Evolutionary conservation across 2,329 filamentous ascomycete species (phyloP).

Genomic region (Rhynchosporium secalis): DNA sequence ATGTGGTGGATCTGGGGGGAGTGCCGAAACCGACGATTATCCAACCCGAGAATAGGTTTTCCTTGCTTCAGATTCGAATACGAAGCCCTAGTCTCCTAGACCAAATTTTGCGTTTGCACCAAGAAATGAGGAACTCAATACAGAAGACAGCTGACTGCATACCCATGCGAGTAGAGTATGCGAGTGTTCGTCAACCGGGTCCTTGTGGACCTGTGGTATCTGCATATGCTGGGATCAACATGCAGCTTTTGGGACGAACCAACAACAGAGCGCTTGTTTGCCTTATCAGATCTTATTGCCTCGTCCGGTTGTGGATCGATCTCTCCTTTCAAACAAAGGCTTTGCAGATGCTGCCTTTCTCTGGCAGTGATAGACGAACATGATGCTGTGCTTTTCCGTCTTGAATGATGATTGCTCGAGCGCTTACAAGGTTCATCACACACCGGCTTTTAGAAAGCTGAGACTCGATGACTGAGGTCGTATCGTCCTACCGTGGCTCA

Average conservation of each 20-base stretch:
- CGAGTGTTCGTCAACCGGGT: slow-evolving; percentile 27
- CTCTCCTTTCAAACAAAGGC: neutral
- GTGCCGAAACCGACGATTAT: too few relatives aligned
- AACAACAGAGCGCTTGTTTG: slow-evolving; percentile 24
- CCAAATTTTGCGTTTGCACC: neutral
- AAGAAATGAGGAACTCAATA: neutral
- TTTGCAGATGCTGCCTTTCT: neutral
- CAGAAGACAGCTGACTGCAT: slow-evolving; percentile 31
- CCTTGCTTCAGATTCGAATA: slow-evolving; percentile 8
- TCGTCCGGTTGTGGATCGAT: slow-evolving; percentile 5
- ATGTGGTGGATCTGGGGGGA: too few relatives aligned
- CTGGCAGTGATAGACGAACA: slow-evolving; percentile 2
- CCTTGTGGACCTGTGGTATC: slow-evolving; percentile 26
- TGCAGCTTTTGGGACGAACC: slow-evolving; percentile 25
- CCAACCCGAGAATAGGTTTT: slow-evolving; percentile 4
- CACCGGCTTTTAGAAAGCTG: neutral
- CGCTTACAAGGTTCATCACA: neutral
- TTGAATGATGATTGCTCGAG: slow-evolving; percentile 9
- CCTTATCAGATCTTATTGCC: slow-evolving; percentile 25
- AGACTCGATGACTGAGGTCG: neutral
- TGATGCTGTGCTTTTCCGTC: slow-evolving; percentile 10
- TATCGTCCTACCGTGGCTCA: neutral
- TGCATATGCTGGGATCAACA: slow-evolving; percentile 30
- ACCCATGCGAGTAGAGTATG: slow-evolving; percentile 30
- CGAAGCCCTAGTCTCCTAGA: neutral